phyloP scores from a whole-genome alignment of 192 early-diverging fungal genomes.

The Glomus cerebriforme region DNA sequence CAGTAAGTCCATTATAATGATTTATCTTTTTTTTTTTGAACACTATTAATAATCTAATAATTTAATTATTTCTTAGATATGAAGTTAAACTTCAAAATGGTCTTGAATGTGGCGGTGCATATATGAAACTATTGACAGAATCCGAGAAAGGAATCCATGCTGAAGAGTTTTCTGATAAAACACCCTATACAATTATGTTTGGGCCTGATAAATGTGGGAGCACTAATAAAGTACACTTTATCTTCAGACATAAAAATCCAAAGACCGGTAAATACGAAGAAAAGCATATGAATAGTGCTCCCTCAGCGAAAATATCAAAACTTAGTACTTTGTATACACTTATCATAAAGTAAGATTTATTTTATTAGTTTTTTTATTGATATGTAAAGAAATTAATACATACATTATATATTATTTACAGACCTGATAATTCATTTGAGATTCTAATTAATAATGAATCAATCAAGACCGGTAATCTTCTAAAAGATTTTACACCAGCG shows the following conservation, averaged over 20 bases:
- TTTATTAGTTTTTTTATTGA: background rate
- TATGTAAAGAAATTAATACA: background rate
- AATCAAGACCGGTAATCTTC: constrained; percentile 66
- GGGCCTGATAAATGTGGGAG: constrained; percentile 89
- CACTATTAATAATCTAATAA: background rate
- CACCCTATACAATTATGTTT: constrained; percentile 89
- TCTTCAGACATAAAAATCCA: constrained; percentile 91
- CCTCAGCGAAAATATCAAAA: constrained; percentile 65
- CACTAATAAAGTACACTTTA: constrained; percentile 92
- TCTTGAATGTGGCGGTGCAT: constrained; percentile 91
- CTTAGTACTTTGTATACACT: constrained; percentile 81
- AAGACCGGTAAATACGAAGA: constrained; percentile 78
- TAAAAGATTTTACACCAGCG: constrained; percentile 78
- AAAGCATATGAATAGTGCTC: constrained; percentile 78
- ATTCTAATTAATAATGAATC: constrained; percentile 74
- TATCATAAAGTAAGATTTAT: constrained; percentile 55
- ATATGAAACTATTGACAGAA: constrained; percentile 82
- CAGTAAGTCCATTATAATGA: constrained; percentile 53
- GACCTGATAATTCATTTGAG: constrained; percentile 79
- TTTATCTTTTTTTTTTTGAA: background rate
- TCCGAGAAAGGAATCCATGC: constrained; percentile 61
- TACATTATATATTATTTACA: constrained; percentile 11
- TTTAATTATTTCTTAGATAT: constrained; percentile 51
- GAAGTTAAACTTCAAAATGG: constrained; percentile 88
- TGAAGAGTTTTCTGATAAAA: constrained; percentile 74